Base-by-base conservation (phyloP, 768 basidiomycete species). In the Termitomyces eurrhizus region DNA sequence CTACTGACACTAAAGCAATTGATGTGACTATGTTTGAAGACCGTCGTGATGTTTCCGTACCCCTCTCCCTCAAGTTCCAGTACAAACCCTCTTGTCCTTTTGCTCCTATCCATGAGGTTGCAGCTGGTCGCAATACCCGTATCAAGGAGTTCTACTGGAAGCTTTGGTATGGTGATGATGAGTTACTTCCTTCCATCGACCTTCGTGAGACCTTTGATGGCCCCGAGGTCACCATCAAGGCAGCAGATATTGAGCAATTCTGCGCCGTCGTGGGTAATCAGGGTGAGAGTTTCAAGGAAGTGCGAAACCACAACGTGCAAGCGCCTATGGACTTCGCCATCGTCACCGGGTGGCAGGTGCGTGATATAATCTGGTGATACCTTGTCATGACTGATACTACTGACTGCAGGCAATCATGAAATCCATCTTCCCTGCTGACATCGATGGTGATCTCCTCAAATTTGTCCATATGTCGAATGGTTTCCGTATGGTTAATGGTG, bases 281-380 rank as follows among this genome's bases (percentile, higher is more conserved):
- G 68, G 89, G 86, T 35, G 96, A 94, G 70, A 83, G 83, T 1
- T 99, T 96, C 83, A 93, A 95, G 82, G 78, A 82, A 13, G 84
- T 80, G 3, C 83, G 93, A 59, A 87, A 80, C 52, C 78, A 80
- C 26, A 79, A 80, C 37, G 84, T 93, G 48, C 85, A 90, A 68
- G 94, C 96, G 2, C 97, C 97, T 0, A 96, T 99, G 93, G 96
- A 98, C 76, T 98, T 97, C 67, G 93, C 95, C 29, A 99, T 99
- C 69, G 96, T 98, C 54, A 89, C 95, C 44, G 95, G 96, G 50
- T 99, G 97, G 97, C 88, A 96, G 89, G 95, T 94, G 71, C 62
- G 89, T 75, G 4, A 55, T 26, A 33, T 46, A 33, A 29, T 58
- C 21, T 7, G 51, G 58, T 45, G n/a, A 14, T 29, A 18, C 29